phyloP scores from a whole-genome alignment of 176 grass and related monocot genomes.

The Secale cereale region DNA sequence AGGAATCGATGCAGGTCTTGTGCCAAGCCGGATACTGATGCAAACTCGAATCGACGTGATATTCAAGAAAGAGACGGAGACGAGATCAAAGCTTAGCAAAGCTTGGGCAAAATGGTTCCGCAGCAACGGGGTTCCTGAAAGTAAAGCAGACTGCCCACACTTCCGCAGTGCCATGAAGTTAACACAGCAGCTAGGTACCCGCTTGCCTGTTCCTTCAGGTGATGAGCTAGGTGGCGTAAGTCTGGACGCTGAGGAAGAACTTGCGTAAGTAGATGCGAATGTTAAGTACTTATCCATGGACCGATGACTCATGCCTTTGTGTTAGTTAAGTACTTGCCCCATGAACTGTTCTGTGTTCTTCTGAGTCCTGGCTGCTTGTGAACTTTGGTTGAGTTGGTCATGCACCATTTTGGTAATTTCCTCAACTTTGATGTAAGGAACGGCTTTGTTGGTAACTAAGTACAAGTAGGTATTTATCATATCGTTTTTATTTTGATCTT shows the following conservation, averaged over 20 bases:
- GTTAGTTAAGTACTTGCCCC: no score
- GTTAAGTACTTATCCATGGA: no score
- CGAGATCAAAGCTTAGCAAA: background rate
- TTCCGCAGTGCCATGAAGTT: background rate
- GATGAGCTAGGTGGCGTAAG: background rate
- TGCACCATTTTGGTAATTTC: no score
- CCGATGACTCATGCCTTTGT: no score
- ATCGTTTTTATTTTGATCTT: no score
- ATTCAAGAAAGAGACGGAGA: background rate
- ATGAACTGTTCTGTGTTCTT: no score
- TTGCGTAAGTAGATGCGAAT: background rate
- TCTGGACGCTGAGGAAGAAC: background rate
- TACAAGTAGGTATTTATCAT: no score
- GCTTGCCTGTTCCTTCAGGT: background rate
- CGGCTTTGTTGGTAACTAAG: no score
- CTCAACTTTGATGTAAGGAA: no score
- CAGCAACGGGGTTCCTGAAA: background rate
- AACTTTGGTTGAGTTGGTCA: no score
- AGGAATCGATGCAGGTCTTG: background rate
- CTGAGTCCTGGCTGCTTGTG: no score
- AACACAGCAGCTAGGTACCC: background rate
- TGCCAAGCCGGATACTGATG: background rate
- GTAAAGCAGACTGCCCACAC: background rate
- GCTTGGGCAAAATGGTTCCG: background rate
- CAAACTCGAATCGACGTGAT: background rate